Evolutionary conservation across 208 protist genomes (phyloP).

Genomic region (Naegleria fowleri): DNA sequence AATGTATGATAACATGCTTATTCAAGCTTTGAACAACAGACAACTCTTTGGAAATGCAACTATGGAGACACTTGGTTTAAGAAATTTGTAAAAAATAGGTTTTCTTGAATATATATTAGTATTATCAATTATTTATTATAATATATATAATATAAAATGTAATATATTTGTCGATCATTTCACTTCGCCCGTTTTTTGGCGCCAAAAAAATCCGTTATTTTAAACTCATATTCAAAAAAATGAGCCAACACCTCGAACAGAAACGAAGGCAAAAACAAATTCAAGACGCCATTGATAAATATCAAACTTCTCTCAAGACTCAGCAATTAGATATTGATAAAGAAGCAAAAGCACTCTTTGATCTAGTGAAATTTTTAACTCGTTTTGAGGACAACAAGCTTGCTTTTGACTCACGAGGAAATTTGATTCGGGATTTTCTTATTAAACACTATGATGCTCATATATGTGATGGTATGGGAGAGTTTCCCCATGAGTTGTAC

Average conservation of each 20-base stretch:
- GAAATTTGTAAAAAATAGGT: no score
- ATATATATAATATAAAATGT: no score
- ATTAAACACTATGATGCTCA: background rate
- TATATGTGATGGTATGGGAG: background rate
- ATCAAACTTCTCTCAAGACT: background rate
- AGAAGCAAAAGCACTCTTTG: background rate
- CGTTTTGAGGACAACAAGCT: background rate
- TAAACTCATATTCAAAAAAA: background rate
- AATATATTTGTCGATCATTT: no score
- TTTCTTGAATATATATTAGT: no score
- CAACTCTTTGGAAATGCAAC: background rate
- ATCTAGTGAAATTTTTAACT: background rate
- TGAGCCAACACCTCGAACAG: background rate
- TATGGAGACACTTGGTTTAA: background rate
- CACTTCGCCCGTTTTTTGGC: background rate
- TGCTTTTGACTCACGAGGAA: background rate
- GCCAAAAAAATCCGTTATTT: background rate
- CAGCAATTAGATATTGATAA: background rate
- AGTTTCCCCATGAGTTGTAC: background rate
- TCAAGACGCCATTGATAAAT: background rate
- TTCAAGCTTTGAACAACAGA: background rate
- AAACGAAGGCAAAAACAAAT: constrained; percentile 8
- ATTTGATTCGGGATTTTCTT: background rate
- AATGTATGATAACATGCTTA: background rate
- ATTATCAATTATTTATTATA: no score